Percentiles rank a stretch among this genome's conserved stretches.
Evolutionary conservation across 257 asterid genomes (phyloP).

Genomic region (Nicotiana undulata): DNA sequence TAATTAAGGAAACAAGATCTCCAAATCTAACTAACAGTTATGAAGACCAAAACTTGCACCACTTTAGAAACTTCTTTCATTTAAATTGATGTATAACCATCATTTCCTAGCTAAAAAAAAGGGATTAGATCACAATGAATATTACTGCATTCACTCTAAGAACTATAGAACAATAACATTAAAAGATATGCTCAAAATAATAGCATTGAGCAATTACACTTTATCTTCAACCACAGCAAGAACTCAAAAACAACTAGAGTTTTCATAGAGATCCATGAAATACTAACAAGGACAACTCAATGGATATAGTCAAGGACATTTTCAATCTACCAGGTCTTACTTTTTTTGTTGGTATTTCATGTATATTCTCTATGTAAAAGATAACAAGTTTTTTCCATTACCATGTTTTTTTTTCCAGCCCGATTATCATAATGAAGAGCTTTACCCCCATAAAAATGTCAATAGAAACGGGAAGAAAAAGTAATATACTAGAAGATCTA

Average conservation of each 20-base stretch:
- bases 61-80: not conserved
- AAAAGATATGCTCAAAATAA: not conserved
- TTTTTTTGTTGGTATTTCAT: too few relatives aligned
- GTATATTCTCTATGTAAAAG: too few relatives aligned
- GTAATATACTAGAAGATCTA: not conserved
- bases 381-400: not conserved
- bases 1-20: not conserved
- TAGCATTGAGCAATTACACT: not conserved
- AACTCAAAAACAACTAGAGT: not conserved
- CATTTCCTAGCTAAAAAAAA: not conserved
- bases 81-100: not conserved
- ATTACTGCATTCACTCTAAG: not conserved
- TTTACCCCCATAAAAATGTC: not conserved
- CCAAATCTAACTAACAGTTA: not conserved
- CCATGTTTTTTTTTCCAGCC: not conserved
- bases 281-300: not conserved
- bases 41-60: not conserved
- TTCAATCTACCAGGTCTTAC: too few relatives aligned
- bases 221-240: not conserved
- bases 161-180: not conserved
- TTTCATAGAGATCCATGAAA: not conserved
- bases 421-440: not conserved
- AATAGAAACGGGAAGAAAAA: not conserved
- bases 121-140: not conserved
- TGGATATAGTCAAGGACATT: too few relatives aligned